phyloP scores from a whole-genome alignment of 2,329 filamentous ascomycete species.

The Clonostachys solani region DNA sequence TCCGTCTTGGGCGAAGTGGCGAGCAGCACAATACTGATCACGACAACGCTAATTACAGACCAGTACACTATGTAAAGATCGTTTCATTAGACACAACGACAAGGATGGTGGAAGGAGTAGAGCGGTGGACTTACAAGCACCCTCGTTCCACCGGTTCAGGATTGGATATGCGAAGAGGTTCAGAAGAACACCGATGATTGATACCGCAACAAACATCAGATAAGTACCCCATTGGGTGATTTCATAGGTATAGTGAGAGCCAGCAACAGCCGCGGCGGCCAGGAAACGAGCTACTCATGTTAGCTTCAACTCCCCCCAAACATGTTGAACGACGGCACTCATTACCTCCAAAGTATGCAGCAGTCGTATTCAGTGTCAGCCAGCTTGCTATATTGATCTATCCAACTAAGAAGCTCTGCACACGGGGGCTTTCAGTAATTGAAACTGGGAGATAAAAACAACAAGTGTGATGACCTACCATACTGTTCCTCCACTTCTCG shows the following conservation, averaged over 20 bases:
- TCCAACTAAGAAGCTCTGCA: conserved; percentile 31
- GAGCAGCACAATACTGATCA: conserved; percentile 36
- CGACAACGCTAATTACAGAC: conserved; percentile 33
- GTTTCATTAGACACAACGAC: conserved; percentile 52
- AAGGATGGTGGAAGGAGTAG: no score
- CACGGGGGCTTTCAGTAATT: no score
- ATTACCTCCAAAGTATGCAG: conserved; percentile 34
- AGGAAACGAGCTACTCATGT: no score
- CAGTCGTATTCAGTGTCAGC: conserved; percentile 36
- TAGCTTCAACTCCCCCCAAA: conserved; percentile 21
- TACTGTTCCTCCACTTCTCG: conserved; percentile 27
- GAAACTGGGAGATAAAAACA: no score
- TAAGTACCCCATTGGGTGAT: conserved; percentile 62
- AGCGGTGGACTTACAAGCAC: no score
- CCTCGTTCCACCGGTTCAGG: conserved; percentile 12
- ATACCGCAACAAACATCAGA: conserved; percentile 65
- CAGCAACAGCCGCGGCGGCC: no score
- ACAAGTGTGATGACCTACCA: conserved; percentile 5
- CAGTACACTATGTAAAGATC: conserved; percentile 27
- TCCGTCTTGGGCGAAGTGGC: conserved; percentile 25
- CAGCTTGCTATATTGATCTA: conserved; percentile 42
- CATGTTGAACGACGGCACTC: conserved; percentile 30
- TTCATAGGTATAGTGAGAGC: no score
- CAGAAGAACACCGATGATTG: conserved; percentile 54
- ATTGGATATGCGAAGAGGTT: conserved; percentile 54